A percentile compares a stretch with the other conserved stretches of the same genome.
Evolutionary conservation across 2,329 filamentous ascomycete genomes (phyloP).

Genomic region (Colletotrichum somersetense): DNA sequence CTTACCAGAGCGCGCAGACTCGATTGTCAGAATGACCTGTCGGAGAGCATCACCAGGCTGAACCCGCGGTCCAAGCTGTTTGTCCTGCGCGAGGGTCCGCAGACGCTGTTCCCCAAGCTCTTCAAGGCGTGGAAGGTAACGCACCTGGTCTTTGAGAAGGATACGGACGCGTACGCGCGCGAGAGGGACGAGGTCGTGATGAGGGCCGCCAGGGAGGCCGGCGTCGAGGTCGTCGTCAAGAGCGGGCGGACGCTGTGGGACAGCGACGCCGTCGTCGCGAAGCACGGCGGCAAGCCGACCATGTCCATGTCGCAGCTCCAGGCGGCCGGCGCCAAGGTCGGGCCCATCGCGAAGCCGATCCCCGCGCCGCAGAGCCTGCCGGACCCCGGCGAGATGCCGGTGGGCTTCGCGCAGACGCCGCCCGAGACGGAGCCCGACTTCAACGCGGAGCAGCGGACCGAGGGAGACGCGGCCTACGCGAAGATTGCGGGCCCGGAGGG

Average conservation of each 20-base stretch:
- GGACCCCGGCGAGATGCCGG: slow-evolving; percentile 71
- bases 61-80: slow-evolving; percentile 79
- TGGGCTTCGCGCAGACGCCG: slow-evolving; percentile 69
- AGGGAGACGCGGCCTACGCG: slow-evolving; percentile 68
- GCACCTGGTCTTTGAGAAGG: slow-evolving; percentile 83
- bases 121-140: slow-evolving; percentile 81
- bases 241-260: slow-evolving; percentile 80
- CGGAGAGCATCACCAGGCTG: slow-evolving; percentile 73
- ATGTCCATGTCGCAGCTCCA: slow-evolving; percentile 80
- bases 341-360: slow-evolving; percentile 71
- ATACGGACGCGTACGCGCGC: slow-evolving; percentile 79
- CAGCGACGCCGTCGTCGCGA: slow-evolving; percentile 75
- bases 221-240: slow-evolving; percentile 75
- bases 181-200: slow-evolving; percentile 72
- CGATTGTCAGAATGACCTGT: slow-evolving; percentile 80
- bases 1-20: slow-evolving; percentile 58
- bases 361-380: slow-evolving; percentile 71
- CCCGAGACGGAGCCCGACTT: slow-evolving; percentile 68
- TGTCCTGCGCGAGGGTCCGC: slow-evolving; percentile 78
- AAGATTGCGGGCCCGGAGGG: slow-evolving; percentile 74
- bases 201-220: slow-evolving; percentile 71
- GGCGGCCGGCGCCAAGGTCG: slow-evolving; percentile 72
- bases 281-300: slow-evolving; percentile 76
- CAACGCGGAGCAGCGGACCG: slow-evolving; percentile 67
- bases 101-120: slow-evolving; percentile 78